A percentile compares a stretch with the other conserved stretches of the same genome.
phyloP scores from a whole-genome alignment of 2,329 filamentous ascomycete species.

The Alternaria atra region DNA sequence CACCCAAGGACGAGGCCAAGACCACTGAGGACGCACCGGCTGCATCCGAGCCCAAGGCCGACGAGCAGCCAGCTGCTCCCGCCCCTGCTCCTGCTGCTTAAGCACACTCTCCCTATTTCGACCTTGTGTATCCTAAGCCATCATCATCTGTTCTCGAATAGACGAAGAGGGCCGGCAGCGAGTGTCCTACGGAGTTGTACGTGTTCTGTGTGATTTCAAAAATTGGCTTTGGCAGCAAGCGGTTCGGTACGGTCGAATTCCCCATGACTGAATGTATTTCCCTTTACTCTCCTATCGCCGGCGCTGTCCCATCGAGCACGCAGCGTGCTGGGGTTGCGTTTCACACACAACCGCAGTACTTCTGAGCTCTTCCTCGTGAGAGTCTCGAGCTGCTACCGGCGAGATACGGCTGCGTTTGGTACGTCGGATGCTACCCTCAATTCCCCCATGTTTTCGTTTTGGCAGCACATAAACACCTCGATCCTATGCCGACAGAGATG shows the following conservation, averaged over 20 bases:
- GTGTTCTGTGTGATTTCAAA: conserved; percentile 50
- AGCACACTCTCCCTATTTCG: conserved; percentile 41
- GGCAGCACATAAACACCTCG: conserved; percentile 38
- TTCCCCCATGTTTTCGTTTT: conserved; percentile 47
- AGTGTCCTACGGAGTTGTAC: conserved; percentile 51
- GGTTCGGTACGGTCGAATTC: conserved; percentile 50
- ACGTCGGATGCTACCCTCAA: conserved; percentile 46
- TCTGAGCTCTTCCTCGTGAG: conserved; percentile 38
- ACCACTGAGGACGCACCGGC: conserved; percentile 60
- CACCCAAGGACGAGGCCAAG: conserved; percentile 71
- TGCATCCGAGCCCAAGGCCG: conserved; percentile 42
- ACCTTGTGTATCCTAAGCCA: conserved; percentile 47
- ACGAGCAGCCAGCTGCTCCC: conserved; percentile 44
- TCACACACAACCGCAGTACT: conserved; percentile 25
- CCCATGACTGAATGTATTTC: conserved; percentile 54
- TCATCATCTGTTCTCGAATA: conserved; percentile 45
- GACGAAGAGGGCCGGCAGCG: conserved; percentile 48
- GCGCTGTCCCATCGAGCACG: conserved; percentile 38
- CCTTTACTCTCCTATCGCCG: conserved; percentile 41
- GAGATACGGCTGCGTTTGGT: conserved; percentile 38
- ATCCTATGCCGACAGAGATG: conserved; percentile 35
- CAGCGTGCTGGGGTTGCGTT: conserved; percentile 29
- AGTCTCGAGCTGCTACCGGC: conserved; percentile 30
- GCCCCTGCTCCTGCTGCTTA: conserved; percentile 46
- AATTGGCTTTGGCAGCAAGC: conserved; percentile 54